Base-by-base conservation (phyloP, 1,284 basidiomycete species). In the Coniophora puteana region DNA sequence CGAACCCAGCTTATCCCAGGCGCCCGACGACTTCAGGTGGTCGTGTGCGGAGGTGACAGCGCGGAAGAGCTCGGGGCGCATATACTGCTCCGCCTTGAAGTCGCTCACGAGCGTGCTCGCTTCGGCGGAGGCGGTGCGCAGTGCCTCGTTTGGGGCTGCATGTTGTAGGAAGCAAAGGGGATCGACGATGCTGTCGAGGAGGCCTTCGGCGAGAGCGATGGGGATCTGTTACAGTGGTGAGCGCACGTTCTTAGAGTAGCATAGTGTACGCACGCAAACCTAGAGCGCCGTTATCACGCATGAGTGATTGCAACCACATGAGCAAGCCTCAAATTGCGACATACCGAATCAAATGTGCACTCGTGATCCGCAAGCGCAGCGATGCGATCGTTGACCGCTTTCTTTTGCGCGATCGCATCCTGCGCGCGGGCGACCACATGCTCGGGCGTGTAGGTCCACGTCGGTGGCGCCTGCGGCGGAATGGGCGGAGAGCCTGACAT, bases 101-200 rank as follows among this genome's bases (percentile, higher is more conserved):
- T 83, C 73, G 27, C 79, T 74, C 16, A 81, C 62, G 25, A 77
- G 60, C 18, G 73, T 69, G 54, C 88, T 83, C 1, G 82, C 81
- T 25, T 74, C 74, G 44, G 78, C 82, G 3, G 82, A 80, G 2
- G 83, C 82, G 52, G 87, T 82, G 8, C 86, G 73, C 17, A 89
- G 67, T 40, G 73, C 75, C 58, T 86, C 78, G 24, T 69, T 67
- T 0, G 80, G 65, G 8, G 83, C 83, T 21, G 89, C 84, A 51
- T 87, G 85, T 57, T 87, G 82, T 57, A 86, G 83, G 63, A 89
- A 90, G 0, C 72, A 64, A 13, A 83, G 65, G 1, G 80, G 82
- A 50, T 82, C 80, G 3, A 67, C 59, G 25, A 66, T 55, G 5
- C 54, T 53, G 39, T 79, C 75, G 30, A 78, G 63, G 6, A 67